phyloP scores from a whole-genome alignment of 2,329 filamentous ascomycete genomes.

The Leptodontidium sp. region DNA sequence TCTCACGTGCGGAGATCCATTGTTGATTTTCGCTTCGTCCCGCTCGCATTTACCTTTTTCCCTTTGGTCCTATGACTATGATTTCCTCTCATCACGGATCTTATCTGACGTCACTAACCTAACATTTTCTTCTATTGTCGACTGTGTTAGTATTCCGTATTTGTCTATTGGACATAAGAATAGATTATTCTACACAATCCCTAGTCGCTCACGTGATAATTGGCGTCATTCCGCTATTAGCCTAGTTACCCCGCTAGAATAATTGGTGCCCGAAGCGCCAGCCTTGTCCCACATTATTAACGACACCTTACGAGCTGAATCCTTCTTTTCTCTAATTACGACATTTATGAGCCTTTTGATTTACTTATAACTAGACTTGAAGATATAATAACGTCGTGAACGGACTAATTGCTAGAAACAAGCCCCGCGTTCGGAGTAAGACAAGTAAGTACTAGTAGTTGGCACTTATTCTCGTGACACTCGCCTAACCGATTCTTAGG shows the following conservation, averaged over 20 bases:
- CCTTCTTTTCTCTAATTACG: slow-evolving; percentile 1
- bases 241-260: slow-evolving; percentile 4
- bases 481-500: slow-evolving; percentile 1
- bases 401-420: background rate
- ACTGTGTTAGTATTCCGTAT: no score
- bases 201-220: slow-evolving; percentile 18
- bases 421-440: slow-evolving; percentile 14
- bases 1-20: no score
- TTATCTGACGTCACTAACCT: no score
- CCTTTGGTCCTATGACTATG: no score
- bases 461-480: background rate
- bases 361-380: slow-evolving; percentile 2
- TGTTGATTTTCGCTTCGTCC: no score
- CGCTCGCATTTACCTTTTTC: no score
- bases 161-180: no score
- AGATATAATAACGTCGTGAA: slow-evolving; percentile 3
- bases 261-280: slow-evolving; percentile 14
- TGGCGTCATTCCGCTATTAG: slow-evolving; percentile 18
- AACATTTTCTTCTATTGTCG: no score
- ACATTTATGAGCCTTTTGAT: slow-evolving; percentile 14
- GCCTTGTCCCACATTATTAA: slow-evolving; percentile 16
- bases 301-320: slow-evolving; percentile 14
- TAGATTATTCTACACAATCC: no score
- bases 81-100: no score
- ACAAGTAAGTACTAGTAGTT: background rate